Conservation (phyloP, 306 rosid genomes). For the Astragalus glycyphyllos region DNA sequence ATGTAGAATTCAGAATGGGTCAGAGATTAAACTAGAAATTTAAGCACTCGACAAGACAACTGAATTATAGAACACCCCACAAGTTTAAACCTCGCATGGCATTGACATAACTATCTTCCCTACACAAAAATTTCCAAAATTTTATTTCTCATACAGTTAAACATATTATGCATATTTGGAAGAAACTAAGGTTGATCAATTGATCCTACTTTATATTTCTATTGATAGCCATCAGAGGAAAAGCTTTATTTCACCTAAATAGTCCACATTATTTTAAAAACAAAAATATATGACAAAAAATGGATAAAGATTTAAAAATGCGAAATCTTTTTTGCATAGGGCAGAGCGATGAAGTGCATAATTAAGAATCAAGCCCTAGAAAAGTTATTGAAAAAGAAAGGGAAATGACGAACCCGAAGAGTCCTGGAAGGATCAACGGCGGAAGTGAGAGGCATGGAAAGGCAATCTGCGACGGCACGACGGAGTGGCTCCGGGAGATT, state of each 20-base stretch:
- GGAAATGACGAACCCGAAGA: constrained; percentile 65
- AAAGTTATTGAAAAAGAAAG: background rate
- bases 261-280: background rate
- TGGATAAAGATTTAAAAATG: background rate
- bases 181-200: background rate
- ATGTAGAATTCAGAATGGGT: no score
- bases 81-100: constrained; percentile 10
- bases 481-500: constrained; percentile 87
- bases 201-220: background rate
- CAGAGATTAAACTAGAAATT: no score
- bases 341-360: background rate
- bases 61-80: background rate
- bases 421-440: constrained; percentile 74
- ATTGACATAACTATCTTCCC: background rate
- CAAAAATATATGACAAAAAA: background rate
- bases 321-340: background rate
- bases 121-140: background rate
- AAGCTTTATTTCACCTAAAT: constrained; percentile 24
- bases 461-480: constrained; percentile 80
- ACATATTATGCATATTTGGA: background rate
- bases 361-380: background rate
- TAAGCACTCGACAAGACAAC: no score
- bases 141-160: background rate
- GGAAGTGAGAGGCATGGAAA: constrained; percentile 56
- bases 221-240: background rate